Percentiles rank a stretch among this genome's conserved stretches.
These are phyloP conservation scores for Albugo candida DNA, from an alignment of 352 stramenopile genomes.

Conservation along the genomic window DNA sequence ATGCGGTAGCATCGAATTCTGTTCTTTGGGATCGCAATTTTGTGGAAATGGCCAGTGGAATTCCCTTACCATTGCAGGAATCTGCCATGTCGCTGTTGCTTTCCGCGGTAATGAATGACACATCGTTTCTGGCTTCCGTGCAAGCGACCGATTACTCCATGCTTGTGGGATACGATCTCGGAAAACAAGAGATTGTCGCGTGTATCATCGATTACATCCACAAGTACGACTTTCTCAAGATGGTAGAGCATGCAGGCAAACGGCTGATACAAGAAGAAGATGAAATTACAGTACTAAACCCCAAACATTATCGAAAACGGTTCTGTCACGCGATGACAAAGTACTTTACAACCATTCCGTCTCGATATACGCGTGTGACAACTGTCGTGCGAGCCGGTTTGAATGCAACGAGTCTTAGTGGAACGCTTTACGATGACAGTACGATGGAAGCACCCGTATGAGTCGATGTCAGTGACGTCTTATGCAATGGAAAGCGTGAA, in stretches of 20 bases:
- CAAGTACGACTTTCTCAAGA: slow-evolving; percentile 83
- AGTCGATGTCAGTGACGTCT: too few species aligned
- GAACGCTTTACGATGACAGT: too few species aligned
- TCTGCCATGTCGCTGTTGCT: slow-evolving; percentile 61
- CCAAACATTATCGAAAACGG: slow-evolving; percentile 70
- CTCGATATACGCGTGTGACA: slow-evolving; percentile 69
- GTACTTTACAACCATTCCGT: slow-evolving; percentile 78
- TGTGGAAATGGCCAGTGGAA: slow-evolving; percentile 61
- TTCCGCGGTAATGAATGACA: slow-evolving; percentile 74
- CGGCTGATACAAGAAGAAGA: slow-evolving; percentile 77
- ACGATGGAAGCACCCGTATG: too few species aligned
- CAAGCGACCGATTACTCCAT: slow-evolving; percentile 80
- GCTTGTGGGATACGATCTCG: slow-evolving; percentile 71
- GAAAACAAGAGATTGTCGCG: slow-evolving; percentile 70
- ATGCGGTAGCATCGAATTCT: slow-evolving; percentile 20
- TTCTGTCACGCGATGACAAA: slow-evolving; percentile 78
- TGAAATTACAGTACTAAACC: slow-evolving; percentile 76
- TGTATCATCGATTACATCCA: slow-evolving; percentile 83
- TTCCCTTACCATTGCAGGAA: slow-evolving; percentile 66
- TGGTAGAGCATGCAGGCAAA: slow-evolving; percentile 77
- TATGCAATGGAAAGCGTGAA: too few species aligned
- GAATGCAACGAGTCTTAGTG: neutral
- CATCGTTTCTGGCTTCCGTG: slow-evolving; percentile 59
- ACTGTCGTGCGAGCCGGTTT: slow-evolving; percentile 20
- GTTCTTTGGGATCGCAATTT: slow-evolving; percentile 80